Conservation (phyloP, 2,329 filamentous ascomycete genomes). For the Alternaria longipes region DNA sequence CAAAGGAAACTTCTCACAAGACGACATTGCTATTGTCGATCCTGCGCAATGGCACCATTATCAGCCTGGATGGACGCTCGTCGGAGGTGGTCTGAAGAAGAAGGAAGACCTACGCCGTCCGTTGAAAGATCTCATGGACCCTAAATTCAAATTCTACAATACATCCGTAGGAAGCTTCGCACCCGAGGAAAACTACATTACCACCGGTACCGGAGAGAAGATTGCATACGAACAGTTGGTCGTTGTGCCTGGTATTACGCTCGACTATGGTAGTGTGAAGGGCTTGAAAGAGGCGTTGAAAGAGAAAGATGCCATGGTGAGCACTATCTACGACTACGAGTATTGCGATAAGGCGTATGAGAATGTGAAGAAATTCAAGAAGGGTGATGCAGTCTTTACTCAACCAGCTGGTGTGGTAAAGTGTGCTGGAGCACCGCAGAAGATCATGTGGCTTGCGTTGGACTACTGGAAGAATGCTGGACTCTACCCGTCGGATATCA, state of each 20-base stretch:
- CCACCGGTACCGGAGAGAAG: conserved; percentile 64
- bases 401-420: conserved; percentile 53
- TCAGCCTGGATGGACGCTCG: conserved; percentile 75
- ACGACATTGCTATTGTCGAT: conserved; percentile 72
- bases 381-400: conserved; percentile 51
- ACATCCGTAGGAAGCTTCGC: conserved; percentile 60
- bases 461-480: conserved; percentile 51
- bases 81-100: conserved; percentile 71
- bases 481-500: conserved; percentile 46
- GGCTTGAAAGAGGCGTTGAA: conserved; percentile 50
- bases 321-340: conserved; percentile 52
- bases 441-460: conserved; percentile 55
- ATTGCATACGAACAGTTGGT: conserved; percentile 71
- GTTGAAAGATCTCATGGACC: conserved; percentile 62
- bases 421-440: conserved; percentile 53
- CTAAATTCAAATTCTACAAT: conserved; percentile 70
- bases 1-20: conserved; percentile 63
- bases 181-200: conserved; percentile 66
- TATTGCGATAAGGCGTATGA: conserved; percentile 50
- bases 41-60: conserved; percentile 72
- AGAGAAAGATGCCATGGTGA: conserved; percentile 46
- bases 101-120: conserved; percentile 66
- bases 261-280: conserved; percentile 43
- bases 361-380: conserved; percentile 43
- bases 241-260: conserved; percentile 61